Base-by-base conservation (phyloP, 495 filamentous ascomycete genomes). In the Penicillium macrosclerotiorum region DNA sequence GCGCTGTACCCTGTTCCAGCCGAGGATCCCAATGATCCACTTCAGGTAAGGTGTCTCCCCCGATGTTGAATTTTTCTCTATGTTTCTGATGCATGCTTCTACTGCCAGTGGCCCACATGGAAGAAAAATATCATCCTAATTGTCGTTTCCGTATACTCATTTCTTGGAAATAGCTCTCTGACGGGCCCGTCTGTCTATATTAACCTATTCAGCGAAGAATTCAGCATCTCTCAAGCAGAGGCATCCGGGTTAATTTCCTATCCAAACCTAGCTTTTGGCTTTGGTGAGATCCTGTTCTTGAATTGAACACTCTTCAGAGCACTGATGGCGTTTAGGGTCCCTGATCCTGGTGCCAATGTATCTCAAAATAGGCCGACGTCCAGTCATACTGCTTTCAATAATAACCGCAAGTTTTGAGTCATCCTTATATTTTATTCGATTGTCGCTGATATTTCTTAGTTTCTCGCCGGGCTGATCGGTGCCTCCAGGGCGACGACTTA, bases 11-110 rank as follows among this genome's bases (percentile, higher is more conserved):
- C 80, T 2, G 80, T 83, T 0, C 80, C 81, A 5, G 73, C 78
- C 0, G 77, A 80, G 39, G 80, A 83, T 49, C 81, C 80, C 0
- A 85, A 85, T 46, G 80, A 85, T 57, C 81, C 81, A n/a, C 67
- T 82, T 22, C 75, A 77, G 51, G 74, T 74, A 46, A 14, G 25
- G 40, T 49, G 55, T 38, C 14, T 5, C 14, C 0, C n/a, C 1
- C 8, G 16, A 31, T 8, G 13, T 1, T n/a, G 5, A 4, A 3
- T 16, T 23, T 12, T 2, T 12, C 8, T 20, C 7, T n/a, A 8
- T 12, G 2, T 3, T 19, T 13, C 18, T 42, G n/a, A 42, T 24
- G 5, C 29, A 14, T 25, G n/a, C 24, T 11, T 30, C 14, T 37
- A 76, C 69, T 19, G 29, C 13, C 16, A 52, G 49, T 85, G 80